phyloP scores from a whole-genome alignment of 2,329 filamentous ascomycete species.

The Blastomyces emzantsi region DNA sequence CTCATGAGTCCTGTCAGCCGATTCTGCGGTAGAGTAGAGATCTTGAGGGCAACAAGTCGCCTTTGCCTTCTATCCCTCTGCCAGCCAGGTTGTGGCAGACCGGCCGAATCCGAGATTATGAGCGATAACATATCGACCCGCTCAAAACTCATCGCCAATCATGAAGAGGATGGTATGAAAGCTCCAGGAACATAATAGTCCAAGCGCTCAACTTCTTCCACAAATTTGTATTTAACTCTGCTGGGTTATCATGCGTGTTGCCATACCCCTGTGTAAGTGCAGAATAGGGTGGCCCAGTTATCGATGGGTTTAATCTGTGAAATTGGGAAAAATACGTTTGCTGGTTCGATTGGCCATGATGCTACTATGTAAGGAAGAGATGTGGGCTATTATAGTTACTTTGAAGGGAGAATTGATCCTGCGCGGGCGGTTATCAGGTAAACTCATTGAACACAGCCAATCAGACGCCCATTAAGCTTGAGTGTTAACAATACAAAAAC shows the following conservation, averaged over 20 bases:
- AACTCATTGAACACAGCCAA: too few species aligned
- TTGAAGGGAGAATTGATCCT: too few species aligned
- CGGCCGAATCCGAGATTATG: slow-evolving; percentile 18
- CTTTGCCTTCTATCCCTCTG: background rate
- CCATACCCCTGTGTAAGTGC: background rate
- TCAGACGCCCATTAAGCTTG: too few species aligned
- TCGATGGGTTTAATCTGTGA: too few species aligned
- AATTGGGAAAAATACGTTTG: too few species aligned
- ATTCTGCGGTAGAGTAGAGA: slow-evolving; percentile 14
- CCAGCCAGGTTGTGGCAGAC: too few species aligned
- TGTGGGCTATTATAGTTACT: too few species aligned
- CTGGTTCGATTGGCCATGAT: too few species aligned
- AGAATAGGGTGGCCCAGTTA: too few species aligned
- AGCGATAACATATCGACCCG: slow-evolving; percentile 13
- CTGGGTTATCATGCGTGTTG: slow-evolving; percentile 9
- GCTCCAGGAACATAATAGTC: slow-evolving; percentile 13
- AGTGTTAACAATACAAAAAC: too few species aligned
- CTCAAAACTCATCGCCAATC: slow-evolving; percentile 12
- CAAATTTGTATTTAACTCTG: slow-evolving; percentile 5
- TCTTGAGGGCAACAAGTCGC: background rate
- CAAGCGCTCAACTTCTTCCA: slow-evolving; percentile 13
- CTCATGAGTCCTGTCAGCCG: slow-evolving; percentile 11
- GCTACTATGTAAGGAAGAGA: too few species aligned
- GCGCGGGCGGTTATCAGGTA: too few species aligned
- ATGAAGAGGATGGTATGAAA: slow-evolving; percentile 14